Percentiles rank a stretch among this genome's conserved stretches.
These are phyloP conservation scores for Styphnolobium japonicum DNA, from an alignment of 306 rosid genomes.

Conservation along the genomic window DNA sequence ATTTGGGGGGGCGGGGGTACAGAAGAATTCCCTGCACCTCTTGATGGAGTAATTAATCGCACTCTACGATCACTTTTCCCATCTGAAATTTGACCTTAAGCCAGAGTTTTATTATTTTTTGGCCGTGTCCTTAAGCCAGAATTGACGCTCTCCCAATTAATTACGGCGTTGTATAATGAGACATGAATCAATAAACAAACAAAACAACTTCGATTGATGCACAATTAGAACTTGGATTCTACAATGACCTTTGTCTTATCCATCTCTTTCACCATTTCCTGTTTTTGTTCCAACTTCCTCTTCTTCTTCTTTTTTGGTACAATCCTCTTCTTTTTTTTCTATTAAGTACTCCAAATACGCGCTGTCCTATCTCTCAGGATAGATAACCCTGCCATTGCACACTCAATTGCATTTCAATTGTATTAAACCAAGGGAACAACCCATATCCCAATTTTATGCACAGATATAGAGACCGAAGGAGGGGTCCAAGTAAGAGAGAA, in stretches of 20 bases:
- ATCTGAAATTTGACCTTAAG: not conserved
- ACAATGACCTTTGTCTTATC: not conserved
- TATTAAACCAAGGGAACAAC: slow-evolving; percentile 6
- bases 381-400: not conserved
- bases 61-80: not conserved
- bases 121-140: not conserved
- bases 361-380: not conserved
- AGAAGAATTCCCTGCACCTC: not conserved
- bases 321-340: not conserved
- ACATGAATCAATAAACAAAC: too few relatives aligned
- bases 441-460: slow-evolving; percentile 20
- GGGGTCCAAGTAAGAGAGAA: slow-evolving; percentile 3
- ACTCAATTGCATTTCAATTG: not conserved
- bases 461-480: not conserved
- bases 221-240: slow-evolving; percentile 7
- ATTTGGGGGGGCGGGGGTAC: too few relatives aligned
- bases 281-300: not conserved
- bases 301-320: too few relatives aligned
- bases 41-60: not conserved
- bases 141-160: not conserved
- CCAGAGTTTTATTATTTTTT: not conserved
- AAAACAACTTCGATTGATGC: slow-evolving; percentile 4
- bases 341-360: not conserved
- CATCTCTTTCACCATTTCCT: too few relatives aligned
- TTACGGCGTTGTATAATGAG: not conserved